A percentile compares a stretch with the other conserved stretches of the same genome.
Evolutionary conservation across 305 asterid genomes (phyloP).

Genomic region (Lippia alba): DNA sequence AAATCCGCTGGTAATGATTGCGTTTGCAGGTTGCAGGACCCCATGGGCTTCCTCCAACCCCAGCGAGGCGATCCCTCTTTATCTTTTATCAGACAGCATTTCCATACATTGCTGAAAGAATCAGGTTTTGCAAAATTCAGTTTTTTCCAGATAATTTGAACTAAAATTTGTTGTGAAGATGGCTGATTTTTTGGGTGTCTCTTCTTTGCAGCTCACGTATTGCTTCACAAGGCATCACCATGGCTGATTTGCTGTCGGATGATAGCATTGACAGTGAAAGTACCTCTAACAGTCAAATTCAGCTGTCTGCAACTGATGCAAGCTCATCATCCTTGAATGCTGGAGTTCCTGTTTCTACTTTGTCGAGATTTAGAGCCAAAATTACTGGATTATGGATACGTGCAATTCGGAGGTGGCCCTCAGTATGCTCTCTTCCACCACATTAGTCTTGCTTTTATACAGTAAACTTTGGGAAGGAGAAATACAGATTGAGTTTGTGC

Average conservation of each 20-base stretch:
- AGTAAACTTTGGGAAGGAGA: conserved; percentile 6
- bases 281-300: conserved; percentile 47
- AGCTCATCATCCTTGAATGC: conserved; percentile 46
- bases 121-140: conserved; percentile 56
- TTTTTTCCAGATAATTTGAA: conserved; percentile 19
- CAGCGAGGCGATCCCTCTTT: conserved; percentile 93
- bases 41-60: conserved; percentile 92
- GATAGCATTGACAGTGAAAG: conserved; percentile 47
- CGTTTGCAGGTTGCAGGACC: conserved; percentile 80
- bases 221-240: conserved; percentile 79
- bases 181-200: conserved; percentile 27
- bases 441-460: conserved; percentile 32
- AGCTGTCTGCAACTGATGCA: conserved; percentile 48
- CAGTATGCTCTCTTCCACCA: conserved; percentile 69
- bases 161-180: conserved; percentile 15
- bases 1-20: conserved; percentile 14
- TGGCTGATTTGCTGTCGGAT: conserved; percentile 64
- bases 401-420: conserved; percentile 90
- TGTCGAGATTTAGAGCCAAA: conserved; percentile 73
- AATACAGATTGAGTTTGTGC: conserved; percentile 27
- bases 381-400: conserved; percentile 60
- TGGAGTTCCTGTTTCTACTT: conserved; percentile 48
- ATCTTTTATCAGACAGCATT: conserved; percentile 89
- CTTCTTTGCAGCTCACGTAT: conserved; percentile 75
- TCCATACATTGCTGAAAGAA: conserved; percentile 93